Evolutionary conservation across 129 eudicot species (phyloP).

Genomic region (Scalesia atractyloides): DNA sequence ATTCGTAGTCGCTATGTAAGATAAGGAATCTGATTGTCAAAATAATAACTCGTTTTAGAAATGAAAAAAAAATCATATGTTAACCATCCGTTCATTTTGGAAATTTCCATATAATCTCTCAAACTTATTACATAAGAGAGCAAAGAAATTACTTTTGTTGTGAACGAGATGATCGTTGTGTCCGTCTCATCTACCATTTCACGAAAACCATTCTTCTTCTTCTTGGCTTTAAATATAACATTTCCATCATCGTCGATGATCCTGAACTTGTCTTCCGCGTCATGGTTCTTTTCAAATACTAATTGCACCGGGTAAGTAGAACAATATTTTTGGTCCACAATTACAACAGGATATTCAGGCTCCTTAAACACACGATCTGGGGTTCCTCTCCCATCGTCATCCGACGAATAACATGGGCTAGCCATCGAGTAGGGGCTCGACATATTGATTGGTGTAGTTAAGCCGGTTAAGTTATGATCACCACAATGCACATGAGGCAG

Average conservation of each 20-base stretch:
- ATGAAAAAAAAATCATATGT: too few species aligned
- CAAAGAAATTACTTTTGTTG: constrained; percentile 28
- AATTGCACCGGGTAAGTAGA: constrained; percentile 31
- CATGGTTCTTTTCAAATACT: constrained; percentile 33
- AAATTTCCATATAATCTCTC: neutral
- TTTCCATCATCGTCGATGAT: constrained; percentile 34
- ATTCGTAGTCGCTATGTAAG: too few species aligned
- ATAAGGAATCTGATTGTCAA: too few species aligned
- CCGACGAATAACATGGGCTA: constrained; percentile 41
- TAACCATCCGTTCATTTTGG: neutral
- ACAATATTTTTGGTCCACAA: constrained; percentile 43
- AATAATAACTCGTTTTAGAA: too few species aligned
- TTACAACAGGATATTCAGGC: constrained; percentile 41
- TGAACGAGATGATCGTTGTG: constrained; percentile 24
- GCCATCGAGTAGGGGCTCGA: constrained; percentile 40
- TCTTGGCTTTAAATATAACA: constrained; percentile 27
- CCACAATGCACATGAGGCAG: constrained; percentile 23
- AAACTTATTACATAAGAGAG: neutral
- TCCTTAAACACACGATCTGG: constrained; percentile 32
- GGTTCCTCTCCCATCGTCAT: constrained; percentile 37
- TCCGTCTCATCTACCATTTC: constrained; percentile 34
- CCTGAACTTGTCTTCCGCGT: constrained; percentile 34
- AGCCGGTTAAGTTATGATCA: constrained; percentile 25
- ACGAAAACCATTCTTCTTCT: constrained; percentile 32
- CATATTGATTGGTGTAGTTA: constrained; percentile 16